Conservation (phyloP, 768 basidiomycete genomes). For the Rhodotorula toruloides region DNA sequence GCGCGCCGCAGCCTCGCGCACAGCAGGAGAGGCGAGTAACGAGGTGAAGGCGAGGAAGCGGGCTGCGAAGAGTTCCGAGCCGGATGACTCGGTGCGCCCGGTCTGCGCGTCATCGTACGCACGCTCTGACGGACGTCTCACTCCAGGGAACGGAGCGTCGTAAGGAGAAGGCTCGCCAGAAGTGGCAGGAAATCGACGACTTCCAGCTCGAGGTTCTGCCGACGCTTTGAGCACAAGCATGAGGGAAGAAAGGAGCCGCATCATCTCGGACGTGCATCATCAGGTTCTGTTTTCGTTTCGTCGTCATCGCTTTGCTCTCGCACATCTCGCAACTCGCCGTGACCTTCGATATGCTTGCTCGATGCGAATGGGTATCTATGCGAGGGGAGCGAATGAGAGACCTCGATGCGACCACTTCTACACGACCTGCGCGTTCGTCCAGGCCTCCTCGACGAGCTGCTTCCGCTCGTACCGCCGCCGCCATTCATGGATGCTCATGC, state of each 20-base stretch:
- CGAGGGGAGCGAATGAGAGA: background rate
- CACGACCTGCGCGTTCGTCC: slow-evolving; percentile 27
- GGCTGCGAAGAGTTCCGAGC: slow-evolving; percentile 31
- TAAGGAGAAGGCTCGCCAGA: slow-evolving; percentile 3
- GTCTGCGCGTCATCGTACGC: no score
- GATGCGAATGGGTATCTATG: no score
- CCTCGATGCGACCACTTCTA: background rate
- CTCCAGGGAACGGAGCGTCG: no score
- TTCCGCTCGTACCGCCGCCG: slow-evolving; percentile 32
- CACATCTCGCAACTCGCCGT: background rate
- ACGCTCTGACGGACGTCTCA: background rate
- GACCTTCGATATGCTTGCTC: background rate
- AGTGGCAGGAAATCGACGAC: slow-evolving; percentile 24
- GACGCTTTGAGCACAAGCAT: slow-evolving; percentile 3
- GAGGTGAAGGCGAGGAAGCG: slow-evolving; percentile 21
- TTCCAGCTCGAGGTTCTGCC: slow-evolving; percentile 3
- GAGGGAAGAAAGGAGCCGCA: background rate
- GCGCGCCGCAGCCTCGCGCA: no score
- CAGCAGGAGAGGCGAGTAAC: no score
- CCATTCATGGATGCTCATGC: slow-evolving; percentile 37
- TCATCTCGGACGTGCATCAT: rapidly evolving
- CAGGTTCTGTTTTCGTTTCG: no score
- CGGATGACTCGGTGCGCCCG: no score
- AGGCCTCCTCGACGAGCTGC: slow-evolving; percentile 26
- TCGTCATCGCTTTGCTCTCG: background rate